Percentiles rank a stretch among this genome's conserved stretches.
Conservation (phyloP, 2,329 filamentous ascomycete genomes). For the Stachybotrys elegans region DNA sequence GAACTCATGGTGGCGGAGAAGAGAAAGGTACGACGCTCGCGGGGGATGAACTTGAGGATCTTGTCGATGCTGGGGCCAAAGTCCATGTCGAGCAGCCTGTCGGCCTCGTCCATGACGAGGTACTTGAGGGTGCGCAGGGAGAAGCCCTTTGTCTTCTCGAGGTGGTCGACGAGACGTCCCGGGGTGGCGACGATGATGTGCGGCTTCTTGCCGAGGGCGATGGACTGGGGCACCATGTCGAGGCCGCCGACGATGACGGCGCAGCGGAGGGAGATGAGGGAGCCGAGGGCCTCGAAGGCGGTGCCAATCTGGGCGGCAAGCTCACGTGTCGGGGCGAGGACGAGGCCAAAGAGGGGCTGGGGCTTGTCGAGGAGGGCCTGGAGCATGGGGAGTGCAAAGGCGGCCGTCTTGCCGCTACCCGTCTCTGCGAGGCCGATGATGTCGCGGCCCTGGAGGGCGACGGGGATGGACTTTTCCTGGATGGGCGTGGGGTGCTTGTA, state of each 20-base stretch:
- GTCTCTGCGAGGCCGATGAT: constrained; percentile 94
- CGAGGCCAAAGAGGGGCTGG: constrained; percentile 78
- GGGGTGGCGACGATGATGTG: constrained; percentile 93
- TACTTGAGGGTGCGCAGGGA: constrained; percentile 77
- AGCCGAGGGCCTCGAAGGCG: constrained; percentile 81
- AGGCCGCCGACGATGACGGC: constrained; percentile 87
- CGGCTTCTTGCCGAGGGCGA: constrained; percentile 91
- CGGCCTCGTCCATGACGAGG: constrained; percentile 92
- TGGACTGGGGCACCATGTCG: constrained; percentile 90
- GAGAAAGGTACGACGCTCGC: constrained; percentile 74
- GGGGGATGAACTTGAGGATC: constrained; percentile 81
- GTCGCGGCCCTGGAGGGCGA: constrained; percentile 74
- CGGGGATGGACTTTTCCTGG: constrained; percentile 77
- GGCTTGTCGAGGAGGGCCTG: constrained; percentile 87
- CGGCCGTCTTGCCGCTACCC: constrained; percentile 91
- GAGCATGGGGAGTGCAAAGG: constrained; percentile 88
- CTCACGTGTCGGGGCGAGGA: constrained; percentile 90
- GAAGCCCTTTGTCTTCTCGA: constrained; percentile 97
- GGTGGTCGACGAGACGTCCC: constrained; percentile 80
- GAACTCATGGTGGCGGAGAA: constrained; percentile 94
- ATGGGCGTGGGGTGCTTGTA: constrained; percentile 89
- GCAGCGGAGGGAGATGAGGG: constrained; percentile 80
- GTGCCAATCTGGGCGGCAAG: constrained; percentile 87
- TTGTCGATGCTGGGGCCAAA: constrained; percentile 92
- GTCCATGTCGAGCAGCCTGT: constrained; percentile 86